Base-by-base conservation (phyloP, 1,284 basidiomycete species). In the Ganoderma sp. region DNA sequence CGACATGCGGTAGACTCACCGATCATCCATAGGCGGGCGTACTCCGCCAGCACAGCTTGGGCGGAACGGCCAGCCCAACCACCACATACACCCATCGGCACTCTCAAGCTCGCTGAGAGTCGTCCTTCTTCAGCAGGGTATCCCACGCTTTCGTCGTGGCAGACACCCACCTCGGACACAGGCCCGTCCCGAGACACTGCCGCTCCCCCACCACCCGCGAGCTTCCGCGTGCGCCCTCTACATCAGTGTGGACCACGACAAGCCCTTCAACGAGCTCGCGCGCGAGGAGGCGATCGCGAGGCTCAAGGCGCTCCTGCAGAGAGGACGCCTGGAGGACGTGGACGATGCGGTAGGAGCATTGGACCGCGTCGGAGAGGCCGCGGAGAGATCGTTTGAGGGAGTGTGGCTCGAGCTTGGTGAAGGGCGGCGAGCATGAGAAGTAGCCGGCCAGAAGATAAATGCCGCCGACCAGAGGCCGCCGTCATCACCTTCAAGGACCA, bases 281-380 rank as follows among this genome's bases (percentile, higher is more conserved):
- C n/a, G 87, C 85, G 60, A 90, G 82, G 45, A 90, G 81, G 59
- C 84, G n/a, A n/a, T n/a, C n/a, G n/a, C n/a, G n/a, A n/a, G n/a
- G n/a, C n/a, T n/a, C n/a, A n/a, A n/a, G n/a, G n/a, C n/a, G n/a
- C n/a, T n/a, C n/a, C n/a, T n/a, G n/a, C n/a, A n/a, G n/a, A n/a
- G n/a, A 86, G 2, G 86, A 86, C 6, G 88, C 88, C 73, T 88
- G 87, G 7, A 89, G 83, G 67, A 87, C 81, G 72, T 89, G 85
- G 65, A 86, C 78, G 66, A 89, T 81, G 56, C 85, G 83, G 73
- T 89, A 85, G 43, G 85, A 84, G 69, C 79, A 81, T 70, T 86
- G 83, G 56, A 87, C 79, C 28, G 84, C 83, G 25, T 80, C 79
- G 28, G 83, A 81, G 43, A 88, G 85, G 58, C 84, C 85, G 41